These are phyloP conservation scores for Orbilia quercus DNA, from an alignment of 2,329 filamentous ascomycete species.

Conservation along the genomic window DNA sequence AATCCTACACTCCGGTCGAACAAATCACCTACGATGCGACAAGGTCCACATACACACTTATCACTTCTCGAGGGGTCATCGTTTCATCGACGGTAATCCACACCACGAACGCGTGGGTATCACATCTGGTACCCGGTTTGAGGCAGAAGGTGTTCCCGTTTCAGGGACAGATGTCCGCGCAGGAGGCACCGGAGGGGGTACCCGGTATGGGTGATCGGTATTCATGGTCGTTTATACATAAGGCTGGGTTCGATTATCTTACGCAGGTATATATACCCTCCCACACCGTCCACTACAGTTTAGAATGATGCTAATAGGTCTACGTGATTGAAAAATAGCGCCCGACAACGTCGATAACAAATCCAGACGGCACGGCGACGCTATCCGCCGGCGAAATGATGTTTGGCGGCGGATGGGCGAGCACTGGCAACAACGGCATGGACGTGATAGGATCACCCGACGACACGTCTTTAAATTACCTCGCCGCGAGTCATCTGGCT, in stretches of 20 bases:
- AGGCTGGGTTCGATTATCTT: conserved; percentile 67
- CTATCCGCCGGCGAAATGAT: conserved; percentile 65
- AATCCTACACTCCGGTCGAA: conserved; percentile 60
- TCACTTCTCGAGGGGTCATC: conserved; percentile 66
- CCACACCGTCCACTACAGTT: background rate
- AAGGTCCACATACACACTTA: conserved; percentile 64
- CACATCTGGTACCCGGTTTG: conserved; percentile 68
- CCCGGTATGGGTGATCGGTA: conserved; percentile 59
- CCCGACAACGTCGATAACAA: conserved; percentile 45
- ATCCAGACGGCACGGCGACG: conserved; percentile 56
- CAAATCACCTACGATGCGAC: conserved; percentile 64
- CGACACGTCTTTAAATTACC: conserved; percentile 64
- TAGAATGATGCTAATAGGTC: background rate
- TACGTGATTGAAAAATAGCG: conserved; percentile 11
- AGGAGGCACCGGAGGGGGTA: conserved; percentile 63
- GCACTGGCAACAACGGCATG: conserved; percentile 64
- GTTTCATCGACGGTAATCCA: conserved; percentile 68
- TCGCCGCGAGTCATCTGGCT: conserved; percentile 63
- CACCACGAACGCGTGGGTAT: conserved; percentile 69
- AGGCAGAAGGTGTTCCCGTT: conserved; percentile 65
- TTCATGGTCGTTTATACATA: conserved; percentile 67
- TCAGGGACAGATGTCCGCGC: conserved; percentile 68
- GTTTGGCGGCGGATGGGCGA: conserved; percentile 68
- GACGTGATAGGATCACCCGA: conserved; percentile 67
- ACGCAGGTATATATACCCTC: conserved; percentile 64